phyloP scores from a whole-genome alignment of 75 land plant genomes.

The Isoetes taiwanensis region DNA sequence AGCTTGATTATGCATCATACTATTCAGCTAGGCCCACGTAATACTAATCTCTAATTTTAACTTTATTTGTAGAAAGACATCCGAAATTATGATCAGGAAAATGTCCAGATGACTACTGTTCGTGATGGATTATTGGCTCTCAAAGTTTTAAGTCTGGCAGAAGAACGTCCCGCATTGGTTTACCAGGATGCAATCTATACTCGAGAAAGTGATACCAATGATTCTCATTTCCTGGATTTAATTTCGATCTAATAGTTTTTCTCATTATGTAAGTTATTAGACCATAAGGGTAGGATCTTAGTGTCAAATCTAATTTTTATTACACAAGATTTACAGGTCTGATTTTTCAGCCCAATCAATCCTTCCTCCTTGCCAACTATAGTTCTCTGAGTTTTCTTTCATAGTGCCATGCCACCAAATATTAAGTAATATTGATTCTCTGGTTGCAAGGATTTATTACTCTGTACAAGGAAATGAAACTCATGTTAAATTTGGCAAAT shows the following conservation, averaged over 20 bases:
- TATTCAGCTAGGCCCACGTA: no score
- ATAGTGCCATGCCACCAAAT: no score
- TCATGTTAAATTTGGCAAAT: conserved; percentile 31
- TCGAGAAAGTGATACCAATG: conserved; percentile 15
- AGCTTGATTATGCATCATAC: no score
- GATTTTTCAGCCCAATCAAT: no score
- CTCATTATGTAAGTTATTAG: no score
- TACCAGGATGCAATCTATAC: conserved; percentile 44
- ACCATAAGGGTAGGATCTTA: no score
- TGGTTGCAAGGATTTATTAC: conserved; percentile 55
- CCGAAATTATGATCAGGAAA: conserved; percentile 47
- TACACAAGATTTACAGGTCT: no score
- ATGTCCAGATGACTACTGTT: conserved; percentile 37
- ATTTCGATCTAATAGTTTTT: no score
- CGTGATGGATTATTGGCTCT: conserved; percentile 33
- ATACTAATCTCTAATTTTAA: no score
- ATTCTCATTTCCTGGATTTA: no score
- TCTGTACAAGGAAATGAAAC: conserved; percentile 68
- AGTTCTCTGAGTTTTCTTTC: neutral
- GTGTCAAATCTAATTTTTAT: no score
- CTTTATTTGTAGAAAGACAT: conserved; percentile 74
- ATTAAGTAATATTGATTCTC: neutral
- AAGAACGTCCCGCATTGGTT: conserved; percentile 64
- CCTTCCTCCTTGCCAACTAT: no score
- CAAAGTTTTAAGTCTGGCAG: conserved; percentile 65